Base-by-base conservation (phyloP, 1,139 yeast species). In the Debaryomycetaceae sp. region DNA sequence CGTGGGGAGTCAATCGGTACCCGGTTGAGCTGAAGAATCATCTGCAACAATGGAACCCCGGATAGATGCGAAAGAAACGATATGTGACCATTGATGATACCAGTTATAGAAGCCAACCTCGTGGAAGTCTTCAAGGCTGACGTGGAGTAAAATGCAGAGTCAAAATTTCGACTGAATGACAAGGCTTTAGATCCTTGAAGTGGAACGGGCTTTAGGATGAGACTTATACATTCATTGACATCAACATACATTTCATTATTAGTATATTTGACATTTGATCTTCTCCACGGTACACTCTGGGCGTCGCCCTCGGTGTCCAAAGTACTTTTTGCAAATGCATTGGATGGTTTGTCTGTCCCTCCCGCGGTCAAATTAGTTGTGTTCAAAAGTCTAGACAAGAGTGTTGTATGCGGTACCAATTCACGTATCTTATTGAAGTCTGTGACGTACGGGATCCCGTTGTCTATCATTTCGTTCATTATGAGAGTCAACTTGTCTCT, bases 241-340 rank as follows among this genome's bases (percentile, higher is more conserved):
- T 90, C 97, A 7, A 90, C 84, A 60, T 82, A 87, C 66, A 90
- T 76, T 63, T 90, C 97, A 60, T 89, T 87, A 51, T 81, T 83
- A 5, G 87, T 75, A 61, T 86, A 80, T 47, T 77, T 75, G 9
- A 84, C 83, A 48, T 80, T 77, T 6, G 83, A 63, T 41, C 82
- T 68, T 55, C 96, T 75, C 97, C 97, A 89, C 1, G 95, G 93
- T 8, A 77, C 76, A 13, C 24, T 9, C 3, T 36, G 27, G 4
- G 48, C 20, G 11, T 39, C 38, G 5, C 38, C 36, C 37, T 42
- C 47, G 3, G 36, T 31, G 14, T 45, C 45, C 8, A 41, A 17
- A 1, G 45, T 40, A 34, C 41, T 45, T 11, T 45, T 45, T 2
- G 51, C 46, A 20, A 46, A 36, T 17, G 49, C 45, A 9, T 55